These are phyloP conservation scores for Chloris gayana DNA, from an alignment of 176 grass and related monocot species.

Conservation along the genomic window DNA sequence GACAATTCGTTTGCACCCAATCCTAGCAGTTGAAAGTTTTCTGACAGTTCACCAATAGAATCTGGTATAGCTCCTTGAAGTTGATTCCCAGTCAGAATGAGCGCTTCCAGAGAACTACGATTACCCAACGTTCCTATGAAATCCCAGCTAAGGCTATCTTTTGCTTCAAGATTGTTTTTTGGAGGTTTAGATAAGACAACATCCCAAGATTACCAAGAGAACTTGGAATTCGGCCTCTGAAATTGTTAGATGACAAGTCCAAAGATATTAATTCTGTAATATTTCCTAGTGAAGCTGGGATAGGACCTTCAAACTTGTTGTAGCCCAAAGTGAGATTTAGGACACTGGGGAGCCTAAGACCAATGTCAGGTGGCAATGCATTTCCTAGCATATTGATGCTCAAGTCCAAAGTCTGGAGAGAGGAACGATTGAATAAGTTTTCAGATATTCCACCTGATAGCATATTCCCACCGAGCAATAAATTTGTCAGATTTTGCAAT, in stretches of 20 bases:
- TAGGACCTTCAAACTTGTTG: constrained; percentile 32
- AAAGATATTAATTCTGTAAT: not conserved
- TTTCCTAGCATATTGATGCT: not conserved
- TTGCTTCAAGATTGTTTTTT: constrained; percentile 22
- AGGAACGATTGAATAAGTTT: not conserved
- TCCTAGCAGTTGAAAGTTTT: not conserved
- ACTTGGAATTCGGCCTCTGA: constrained; percentile 22
- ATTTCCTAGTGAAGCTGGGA: constrained; percentile 43
- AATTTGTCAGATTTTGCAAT: accelerated
- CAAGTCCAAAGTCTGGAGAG: not conserved
- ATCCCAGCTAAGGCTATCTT: constrained; percentile 1
- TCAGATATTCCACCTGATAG: not conserved
- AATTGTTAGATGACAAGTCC: not conserved
- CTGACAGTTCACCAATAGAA: not conserved
- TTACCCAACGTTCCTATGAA: constrained; percentile 23
- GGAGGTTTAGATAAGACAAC: not conserved
- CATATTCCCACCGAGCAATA: accelerated
- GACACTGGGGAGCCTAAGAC: constrained; percentile 18
- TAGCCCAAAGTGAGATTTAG: not conserved
- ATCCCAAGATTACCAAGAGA: constrained; percentile 13
- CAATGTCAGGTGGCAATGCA: not conserved
- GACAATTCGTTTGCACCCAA: constrained; percentile 6
- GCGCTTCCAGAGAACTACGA: not conserved
- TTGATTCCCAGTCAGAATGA: not conserved
- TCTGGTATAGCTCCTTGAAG: constrained; percentile 21